A percentile compares a stretch with the other conserved stretches of the same genome.
phyloP scores from a whole-genome alignment of 805 yeast species.

The Isabelozyma pseudorhagii region DNA sequence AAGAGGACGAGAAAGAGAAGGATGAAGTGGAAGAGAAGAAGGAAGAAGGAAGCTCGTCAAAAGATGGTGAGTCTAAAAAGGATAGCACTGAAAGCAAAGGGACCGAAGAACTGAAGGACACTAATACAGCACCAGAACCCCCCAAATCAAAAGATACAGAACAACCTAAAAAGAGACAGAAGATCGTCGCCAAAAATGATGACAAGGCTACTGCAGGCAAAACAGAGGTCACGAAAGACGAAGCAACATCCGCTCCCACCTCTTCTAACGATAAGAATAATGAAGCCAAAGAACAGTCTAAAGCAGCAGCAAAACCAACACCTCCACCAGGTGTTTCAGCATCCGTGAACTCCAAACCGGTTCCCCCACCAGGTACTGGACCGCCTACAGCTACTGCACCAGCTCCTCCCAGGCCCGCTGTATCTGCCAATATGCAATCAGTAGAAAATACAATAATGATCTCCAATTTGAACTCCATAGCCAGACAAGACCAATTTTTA shows the following conservation, averaged over 20 bases:
- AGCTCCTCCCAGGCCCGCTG: background rate
- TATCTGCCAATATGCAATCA: constrained; percentile 36
- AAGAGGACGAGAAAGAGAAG: constrained; percentile 12
- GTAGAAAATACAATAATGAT: constrained; percentile 79
- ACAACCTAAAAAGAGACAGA: too few species aligned
- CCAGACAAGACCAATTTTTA: constrained; percentile 65
- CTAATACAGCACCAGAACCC: too few species aligned
- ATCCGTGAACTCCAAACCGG: background rate
- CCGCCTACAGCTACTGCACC: background rate
- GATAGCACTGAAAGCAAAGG: constrained; percentile 5
- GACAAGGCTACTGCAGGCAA: background rate
- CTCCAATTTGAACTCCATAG: constrained; percentile 78
- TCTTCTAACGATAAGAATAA: background rate
- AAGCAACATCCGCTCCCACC: background rate
- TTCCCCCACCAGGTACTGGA: background rate
- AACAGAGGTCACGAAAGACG: background rate
- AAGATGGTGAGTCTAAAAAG: background rate
- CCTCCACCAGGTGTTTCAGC: constrained; percentile 10
- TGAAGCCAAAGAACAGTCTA: background rate
- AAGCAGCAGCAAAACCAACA: background rate
- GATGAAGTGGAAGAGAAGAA: constrained; percentile 10
- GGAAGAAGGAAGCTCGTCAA: constrained; percentile 9
- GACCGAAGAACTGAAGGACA: background rate
- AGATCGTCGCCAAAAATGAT: constrained; percentile 10
- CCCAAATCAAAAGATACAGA: too few species aligned